These are phyloP conservation scores for Hebeloma cylindrosporum DNA, from an alignment of 768 basidiomycete species.

Conservation along the genomic window DNA sequence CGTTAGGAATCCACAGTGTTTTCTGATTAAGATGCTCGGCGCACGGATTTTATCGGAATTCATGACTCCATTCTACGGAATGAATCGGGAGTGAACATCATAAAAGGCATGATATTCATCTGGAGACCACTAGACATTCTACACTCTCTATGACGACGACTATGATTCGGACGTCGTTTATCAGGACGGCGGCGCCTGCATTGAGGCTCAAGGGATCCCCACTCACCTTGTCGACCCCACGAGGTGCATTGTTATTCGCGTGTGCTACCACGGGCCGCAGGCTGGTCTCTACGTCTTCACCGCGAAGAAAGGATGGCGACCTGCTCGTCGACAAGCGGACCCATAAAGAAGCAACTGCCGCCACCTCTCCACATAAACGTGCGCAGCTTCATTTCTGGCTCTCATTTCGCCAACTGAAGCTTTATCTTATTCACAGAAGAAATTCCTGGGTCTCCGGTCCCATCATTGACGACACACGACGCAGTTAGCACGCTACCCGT, in stretches of 20 bases:
- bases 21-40: no score
- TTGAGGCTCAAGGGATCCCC: slow-evolving; percentile 8
- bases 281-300: slow-evolving; percentile 14
- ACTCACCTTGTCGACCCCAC: slow-evolving; percentile 1
- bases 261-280: not conserved
- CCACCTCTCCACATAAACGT: slow-evolving; percentile 20
- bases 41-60: slow-evolving; percentile 8
- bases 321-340: slow-evolving; percentile 14
- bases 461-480: slow-evolving; percentile 39
- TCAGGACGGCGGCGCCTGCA: slow-evolving; percentile 12
- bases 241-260: not conserved
- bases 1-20: no score
- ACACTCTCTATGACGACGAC: not conserved
- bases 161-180: slow-evolving; percentile 20
- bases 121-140: not conserved
- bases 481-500: slow-evolving; percentile 55
- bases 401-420: not conserved
- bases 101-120: not conserved
- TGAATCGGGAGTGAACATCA: slow-evolving; percentile 4
- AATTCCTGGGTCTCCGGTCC: slow-evolving; percentile 15
- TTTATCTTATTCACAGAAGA: slow-evolving; percentile 11
- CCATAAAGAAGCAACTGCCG: slow-evolving; percentile 16
- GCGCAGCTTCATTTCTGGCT: not conserved
- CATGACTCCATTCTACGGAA: no score
- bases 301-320: not conserved